Conservation (phyloP, 768 basidiomycete genomes). For the Pleurotus eryngii region DNA sequence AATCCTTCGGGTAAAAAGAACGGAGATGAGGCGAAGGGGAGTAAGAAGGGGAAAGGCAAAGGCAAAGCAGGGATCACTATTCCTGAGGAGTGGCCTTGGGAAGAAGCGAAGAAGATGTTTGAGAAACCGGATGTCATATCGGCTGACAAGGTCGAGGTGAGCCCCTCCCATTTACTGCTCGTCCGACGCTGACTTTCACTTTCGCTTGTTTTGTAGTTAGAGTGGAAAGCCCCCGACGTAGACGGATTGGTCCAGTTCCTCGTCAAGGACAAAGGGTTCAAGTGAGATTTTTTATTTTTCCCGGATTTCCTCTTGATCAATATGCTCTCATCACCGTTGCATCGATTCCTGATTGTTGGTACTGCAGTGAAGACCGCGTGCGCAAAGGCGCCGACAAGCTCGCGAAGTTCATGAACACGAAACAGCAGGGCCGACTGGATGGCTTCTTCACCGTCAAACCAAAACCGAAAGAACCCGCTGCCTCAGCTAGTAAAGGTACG, state of each 20-base stretch:
- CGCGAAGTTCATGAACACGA: constrained; percentile 77
- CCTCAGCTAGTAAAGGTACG: constrained; percentile 8
- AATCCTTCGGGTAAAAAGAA: constrained; percentile 4
- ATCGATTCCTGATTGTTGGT: constrained; percentile 6
- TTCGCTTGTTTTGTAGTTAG: constrained; percentile 51
- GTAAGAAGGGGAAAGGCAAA: constrained; percentile 48
- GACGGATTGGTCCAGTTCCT: constrained; percentile 93
- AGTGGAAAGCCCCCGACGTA: constrained; percentile 91
- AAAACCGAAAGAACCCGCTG: constrained; percentile 36
- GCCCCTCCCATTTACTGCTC: constrained; percentile 8
- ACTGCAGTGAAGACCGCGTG: constrained; percentile 89
- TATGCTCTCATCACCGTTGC: not conserved
- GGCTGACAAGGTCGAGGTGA: constrained; percentile 81
- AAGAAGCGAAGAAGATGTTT: constrained; percentile 90
- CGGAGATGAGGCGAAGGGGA: constrained; percentile 27
- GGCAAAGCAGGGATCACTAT: constrained; percentile 76
- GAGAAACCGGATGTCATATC: constrained; percentile 86
- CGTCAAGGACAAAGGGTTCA: constrained; percentile 95
- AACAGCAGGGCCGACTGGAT: constrained; percentile 95
- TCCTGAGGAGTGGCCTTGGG: constrained; percentile 97
- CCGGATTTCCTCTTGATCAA: not conserved
- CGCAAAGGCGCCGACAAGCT: constrained; percentile 94
- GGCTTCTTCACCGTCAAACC: constrained; percentile 86
- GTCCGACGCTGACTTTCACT: not conserved
- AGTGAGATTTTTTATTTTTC: constrained; percentile 45